Evolutionary conservation across 2,329 filamentous ascomycete species (phyloP).

Genomic region (Apiospora phragmitis): DNA sequence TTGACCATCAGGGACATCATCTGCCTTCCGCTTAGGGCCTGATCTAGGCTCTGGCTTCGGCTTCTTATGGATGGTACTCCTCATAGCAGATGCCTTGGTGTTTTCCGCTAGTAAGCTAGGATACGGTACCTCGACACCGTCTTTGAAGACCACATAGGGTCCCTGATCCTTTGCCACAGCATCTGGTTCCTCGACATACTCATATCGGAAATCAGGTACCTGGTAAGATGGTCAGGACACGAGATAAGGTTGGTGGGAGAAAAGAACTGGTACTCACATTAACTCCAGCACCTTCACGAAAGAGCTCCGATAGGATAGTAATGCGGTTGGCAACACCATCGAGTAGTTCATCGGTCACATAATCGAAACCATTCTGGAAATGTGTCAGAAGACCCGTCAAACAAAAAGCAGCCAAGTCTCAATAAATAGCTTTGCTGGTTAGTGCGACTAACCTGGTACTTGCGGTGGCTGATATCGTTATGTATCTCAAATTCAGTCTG

Average conservation of each 20-base stretch:
- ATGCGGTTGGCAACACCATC: conserved; percentile 29
- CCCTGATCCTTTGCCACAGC: conserved; percentile 26
- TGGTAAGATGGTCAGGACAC: conserved; percentile 14
- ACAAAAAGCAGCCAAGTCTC: conserved; percentile 3
- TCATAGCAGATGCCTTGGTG: conserved; percentile 28
- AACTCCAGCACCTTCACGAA: conserved; percentile 23
- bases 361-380: conserved; percentile 28
- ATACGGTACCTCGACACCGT: conserved; percentile 34
- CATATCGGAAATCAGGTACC: conserved; percentile 28
- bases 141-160: conserved; percentile 25
- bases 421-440: conserved; percentile 14
- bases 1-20: conserved; percentile 49
- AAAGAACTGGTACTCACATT: conserved; percentile 27
- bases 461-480: conserved; percentile 39
- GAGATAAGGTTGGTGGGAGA: neutral
- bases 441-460: conserved; percentile 33
- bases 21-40: conserved; percentile 50
- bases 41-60: conserved; percentile 21
- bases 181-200: conserved; percentile 24
- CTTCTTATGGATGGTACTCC: conserved; percentile 30
- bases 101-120: conserved; percentile 34
- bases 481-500: conserved; percentile 34
- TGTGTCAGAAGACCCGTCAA: conserved; percentile 21
- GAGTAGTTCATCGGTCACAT: conserved; percentile 28
- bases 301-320: conserved; percentile 27